Conservation (phyloP, 306 rosid genomes). For the Boehmeria nivea region DNA sequence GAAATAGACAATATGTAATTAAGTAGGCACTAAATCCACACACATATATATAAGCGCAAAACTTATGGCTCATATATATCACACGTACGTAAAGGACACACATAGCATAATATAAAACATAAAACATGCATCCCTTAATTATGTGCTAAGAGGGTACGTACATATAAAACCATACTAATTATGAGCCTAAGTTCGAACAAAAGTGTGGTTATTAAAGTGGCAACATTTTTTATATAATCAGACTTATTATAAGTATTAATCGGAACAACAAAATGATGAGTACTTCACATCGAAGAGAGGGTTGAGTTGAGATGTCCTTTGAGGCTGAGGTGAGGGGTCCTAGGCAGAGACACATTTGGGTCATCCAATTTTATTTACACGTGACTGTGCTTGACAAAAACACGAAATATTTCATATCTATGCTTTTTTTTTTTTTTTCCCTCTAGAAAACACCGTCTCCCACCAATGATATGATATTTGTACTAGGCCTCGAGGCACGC, state of each 20-base stretch:
- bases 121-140: neutral
- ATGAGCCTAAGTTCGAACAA: neutral
- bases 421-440: conserved; percentile 14
- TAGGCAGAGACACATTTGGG: conserved; percentile 24
- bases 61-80: no score
- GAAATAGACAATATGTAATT: no score
- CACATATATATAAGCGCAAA: neutral
- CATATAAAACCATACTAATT: no score
- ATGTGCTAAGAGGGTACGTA: neutral
- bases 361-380: conserved; percentile 32
- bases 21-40: no score
- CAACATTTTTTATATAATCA: conserved; percentile 4
- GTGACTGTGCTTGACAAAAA: conserved; percentile 55
- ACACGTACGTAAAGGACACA: no score
- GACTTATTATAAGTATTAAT: neutral
- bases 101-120: no score
- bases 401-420: conserved; percentile 39
- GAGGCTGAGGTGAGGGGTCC: conserved; percentile 10
- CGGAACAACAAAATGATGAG: neutral
- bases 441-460: conserved; percentile 25
- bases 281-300: neutral
- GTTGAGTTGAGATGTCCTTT: neutral
- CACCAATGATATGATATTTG: conserved; percentile 20
- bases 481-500: conserved; percentile 24
- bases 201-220: conserved; percentile 1